A percentile compares a stretch with the other conserved stretches of the same genome.
Evolutionary conservation across 2,329 filamentous ascomycete genomes (phyloP).

Genomic region (Verticillium klebahnii): DNA sequence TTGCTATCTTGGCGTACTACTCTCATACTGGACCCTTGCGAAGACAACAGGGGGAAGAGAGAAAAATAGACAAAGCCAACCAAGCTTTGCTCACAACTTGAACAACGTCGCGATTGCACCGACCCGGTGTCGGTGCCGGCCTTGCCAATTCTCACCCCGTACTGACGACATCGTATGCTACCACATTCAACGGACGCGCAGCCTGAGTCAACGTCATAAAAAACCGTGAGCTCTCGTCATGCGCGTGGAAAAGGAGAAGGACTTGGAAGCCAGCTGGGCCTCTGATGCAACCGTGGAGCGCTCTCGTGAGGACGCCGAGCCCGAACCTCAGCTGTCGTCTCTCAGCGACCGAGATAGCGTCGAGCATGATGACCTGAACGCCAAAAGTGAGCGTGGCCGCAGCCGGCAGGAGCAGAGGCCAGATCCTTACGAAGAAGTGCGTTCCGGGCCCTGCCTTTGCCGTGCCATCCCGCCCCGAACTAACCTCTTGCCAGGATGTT

Average conservation of each 20-base stretch:
- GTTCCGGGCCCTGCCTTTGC: not conserved
- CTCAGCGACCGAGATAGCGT: slow-evolving; percentile 15
- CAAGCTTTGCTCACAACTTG: too few species aligned
- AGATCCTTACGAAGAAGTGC: slow-evolving; percentile 2
- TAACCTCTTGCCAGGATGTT: not conserved
- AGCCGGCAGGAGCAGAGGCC: not conserved
- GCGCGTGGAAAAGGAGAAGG: not conserved
- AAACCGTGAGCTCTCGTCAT: not conserved
- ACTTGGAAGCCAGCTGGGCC: not conserved
- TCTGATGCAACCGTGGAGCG: not conserved
- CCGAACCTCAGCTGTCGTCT: slow-evolving; percentile 18
- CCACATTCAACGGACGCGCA: too few species aligned
- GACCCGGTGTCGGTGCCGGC: too few species aligned
- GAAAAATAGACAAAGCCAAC: too few species aligned
- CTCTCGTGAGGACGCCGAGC: not conserved
- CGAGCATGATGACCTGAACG: not conserved
- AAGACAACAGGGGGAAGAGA: too few species aligned
- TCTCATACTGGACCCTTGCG: not conserved
- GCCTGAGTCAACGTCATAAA: too few species aligned
- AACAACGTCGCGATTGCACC: too few species aligned
- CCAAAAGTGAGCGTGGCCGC: not conserved
- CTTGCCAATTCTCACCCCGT: too few species aligned
- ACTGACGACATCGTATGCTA: too few species aligned
- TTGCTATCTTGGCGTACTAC: not conserved
- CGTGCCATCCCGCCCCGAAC: not conserved